phyloP scores from a whole-genome alignment of 306 rosid genomes.

The Abrus pulchellus region DNA sequence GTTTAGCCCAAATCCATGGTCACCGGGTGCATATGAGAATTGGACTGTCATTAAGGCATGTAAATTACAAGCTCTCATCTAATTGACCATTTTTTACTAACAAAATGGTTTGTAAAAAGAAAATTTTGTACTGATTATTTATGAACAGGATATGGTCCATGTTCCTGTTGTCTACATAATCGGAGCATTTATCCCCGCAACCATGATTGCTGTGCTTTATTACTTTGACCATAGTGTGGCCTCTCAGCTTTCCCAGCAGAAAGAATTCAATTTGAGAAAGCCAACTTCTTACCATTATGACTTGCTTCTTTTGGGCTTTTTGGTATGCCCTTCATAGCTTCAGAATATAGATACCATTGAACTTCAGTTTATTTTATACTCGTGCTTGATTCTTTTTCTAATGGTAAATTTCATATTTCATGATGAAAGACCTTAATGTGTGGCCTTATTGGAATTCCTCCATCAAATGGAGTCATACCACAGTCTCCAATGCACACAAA shows the following conservation, averaged over 20 bases:
- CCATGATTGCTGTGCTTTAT: slow-evolving; percentile 97
- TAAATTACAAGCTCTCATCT: slow-evolving; percentile 15
- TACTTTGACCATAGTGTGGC: slow-evolving; percentile 99
- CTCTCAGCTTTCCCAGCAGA: slow-evolving; percentile 97
- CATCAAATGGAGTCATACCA: slow-evolving; percentile 96
- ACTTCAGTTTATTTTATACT: not conserved
- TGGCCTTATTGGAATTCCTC: slow-evolving; percentile 96
- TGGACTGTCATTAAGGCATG: slow-evolving; percentile 96
- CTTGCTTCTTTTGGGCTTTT: slow-evolving; percentile 85
- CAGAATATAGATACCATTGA: not conserved
- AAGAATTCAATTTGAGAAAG: slow-evolving; percentile 94
- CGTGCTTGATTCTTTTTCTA: not conserved
- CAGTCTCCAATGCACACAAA: slow-evolving; percentile 99
- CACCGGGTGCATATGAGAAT: slow-evolving; percentile 95
- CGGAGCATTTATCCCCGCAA: slow-evolving; percentile 98
- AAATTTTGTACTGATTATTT: not conserved
- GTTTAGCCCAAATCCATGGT: slow-evolving; percentile 99
- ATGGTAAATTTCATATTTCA: slow-evolving; percentile 17
- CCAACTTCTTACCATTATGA: slow-evolving; percentile 97
- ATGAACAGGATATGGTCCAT: slow-evolving; percentile 81
- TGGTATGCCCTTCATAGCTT: slow-evolving; percentile 61
- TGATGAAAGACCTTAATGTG: slow-evolving; percentile 82
- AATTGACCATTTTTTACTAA: slow-evolving; percentile 12
- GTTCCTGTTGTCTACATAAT: slow-evolving; percentile 87
- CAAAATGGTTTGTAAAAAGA: not conserved